phyloP scores from a whole-genome alignment of 495 filamentous ascomycete species.

The Lasiosphaeriaceae sp. region DNA sequence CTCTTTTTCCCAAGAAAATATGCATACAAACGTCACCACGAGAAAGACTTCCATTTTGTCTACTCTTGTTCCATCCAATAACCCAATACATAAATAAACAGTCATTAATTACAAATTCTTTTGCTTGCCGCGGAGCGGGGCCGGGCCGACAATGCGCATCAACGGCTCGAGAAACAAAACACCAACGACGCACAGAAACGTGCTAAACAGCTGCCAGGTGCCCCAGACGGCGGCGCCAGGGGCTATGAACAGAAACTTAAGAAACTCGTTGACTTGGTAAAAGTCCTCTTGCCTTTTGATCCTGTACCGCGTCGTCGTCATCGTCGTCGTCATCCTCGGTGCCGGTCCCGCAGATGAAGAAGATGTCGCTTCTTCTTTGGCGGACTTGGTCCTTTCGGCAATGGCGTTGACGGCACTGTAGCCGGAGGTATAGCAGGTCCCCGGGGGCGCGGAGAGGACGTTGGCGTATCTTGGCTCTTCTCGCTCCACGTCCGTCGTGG shows the following conservation, averaged over 20 bases:
- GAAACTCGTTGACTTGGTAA: slow-evolving; percentile 75
- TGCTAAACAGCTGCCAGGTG: slow-evolving; percentile 58
- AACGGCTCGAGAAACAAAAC: slow-evolving; percentile 29
- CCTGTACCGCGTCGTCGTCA: slow-evolving; percentile 48
- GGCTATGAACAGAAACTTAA: slow-evolving; percentile 60
- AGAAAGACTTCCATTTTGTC: too few relatives aligned
- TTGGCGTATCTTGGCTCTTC: slow-evolving; percentile 24
- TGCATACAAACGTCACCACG: too few relatives aligned
- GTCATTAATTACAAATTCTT: too few relatives aligned
- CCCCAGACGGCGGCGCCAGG: slow-evolving; percentile 46
- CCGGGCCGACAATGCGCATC: slow-evolving; percentile 1
- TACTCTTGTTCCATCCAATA: too few relatives aligned
- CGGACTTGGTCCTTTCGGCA: not conserved
- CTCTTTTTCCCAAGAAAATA: too few relatives aligned
- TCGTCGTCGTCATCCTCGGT: not conserved
- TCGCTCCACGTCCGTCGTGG: not conserved
- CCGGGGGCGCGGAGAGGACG: slow-evolving; percentile 12
- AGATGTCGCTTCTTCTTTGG: not conserved
- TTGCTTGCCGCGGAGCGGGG: too few relatives aligned
- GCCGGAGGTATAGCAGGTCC: not conserved
- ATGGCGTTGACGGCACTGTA: not conserved
- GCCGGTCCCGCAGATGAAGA: not conserved
- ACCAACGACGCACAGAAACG: slow-evolving; percentile 57
- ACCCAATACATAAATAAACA: too few relatives aligned
- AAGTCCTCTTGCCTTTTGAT: slow-evolving; percentile 75